Evolutionary conservation across 1,284 basidiomycete species (phyloP), one percentile per base, ranked within the genome.

Genomic region (Sanghuangporus weigelae): DNA sequence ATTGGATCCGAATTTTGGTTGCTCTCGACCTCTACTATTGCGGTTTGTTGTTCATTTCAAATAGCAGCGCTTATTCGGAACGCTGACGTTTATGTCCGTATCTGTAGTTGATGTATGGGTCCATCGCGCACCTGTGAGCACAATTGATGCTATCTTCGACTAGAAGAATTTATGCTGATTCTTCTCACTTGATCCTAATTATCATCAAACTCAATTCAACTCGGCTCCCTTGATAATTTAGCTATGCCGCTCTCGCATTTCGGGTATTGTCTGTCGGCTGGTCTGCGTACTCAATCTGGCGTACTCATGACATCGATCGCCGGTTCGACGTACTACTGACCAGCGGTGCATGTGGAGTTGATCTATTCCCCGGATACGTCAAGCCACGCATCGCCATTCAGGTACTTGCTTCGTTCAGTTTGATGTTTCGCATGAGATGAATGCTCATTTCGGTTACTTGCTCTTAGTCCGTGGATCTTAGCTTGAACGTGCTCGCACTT

Each of bases 1-100:
- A 73, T 85, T 14, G 73, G 77, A n/a, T 73, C 83, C 5, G 84
- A 86, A 66, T 81, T 86, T 68, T 86, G 84, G 84, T 74, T 86
- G 4, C 75, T 86, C 35, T 77, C 75, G 0, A 76, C 86, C n/a
- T 84, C 84, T 1, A 67, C 81, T 12, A 74, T 81, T 56, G 82
- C 80, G 2, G 72, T 64, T 19, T 35, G 53, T 54, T 7, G 7
- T 4, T 19, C 56, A 14, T 19, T 42, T 23, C 19, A 36, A n/a
- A 59, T 38, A 0, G 10, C 36, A 31, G 36, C 36, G 31, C 14
- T 14, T 35, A n/a, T 12, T 26, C n/a, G 19, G 19, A 39, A 26
- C 39, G 35, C 14, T 59, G 10, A 46, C 39, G 31, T 54, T 38
- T 11, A 42, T 19, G 31, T 21, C 35, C 14, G 55, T 19, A 26